These are phyloP conservation scores for Aspergillus phoenicis DNA, from an alignment of 2,329 filamentous ascomycete species.

Conservation along the genomic window DNA sequence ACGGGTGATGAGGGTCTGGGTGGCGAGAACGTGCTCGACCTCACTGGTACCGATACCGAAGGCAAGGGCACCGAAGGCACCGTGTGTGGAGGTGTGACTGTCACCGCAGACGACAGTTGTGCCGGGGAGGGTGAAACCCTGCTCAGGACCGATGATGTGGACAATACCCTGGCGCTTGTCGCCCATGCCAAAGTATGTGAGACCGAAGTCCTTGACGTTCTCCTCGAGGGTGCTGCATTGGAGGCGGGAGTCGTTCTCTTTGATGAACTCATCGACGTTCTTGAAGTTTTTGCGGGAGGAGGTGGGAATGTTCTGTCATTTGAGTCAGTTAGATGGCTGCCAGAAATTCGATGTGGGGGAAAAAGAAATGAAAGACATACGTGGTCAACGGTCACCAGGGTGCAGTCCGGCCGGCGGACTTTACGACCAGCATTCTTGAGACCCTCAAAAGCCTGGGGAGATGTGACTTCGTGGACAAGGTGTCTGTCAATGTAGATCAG, in stretches of 20 bases:
- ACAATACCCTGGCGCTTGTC: constrained; percentile 98
- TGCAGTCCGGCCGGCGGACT: constrained; percentile 94
- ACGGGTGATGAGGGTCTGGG: constrained; percentile 91
- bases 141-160: constrained; percentile 96
- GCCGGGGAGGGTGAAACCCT: constrained; percentile 95
- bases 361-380: constrained; percentile 57
- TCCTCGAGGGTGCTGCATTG: constrained; percentile 97
- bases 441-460: constrained; percentile 97
- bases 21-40: constrained; percentile 96
- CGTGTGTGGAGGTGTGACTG: constrained; percentile 97
- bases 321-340: constrained; percentile 9
- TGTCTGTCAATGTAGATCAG: constrained; percentile 95
- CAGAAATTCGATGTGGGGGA: neutral
- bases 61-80: constrained; percentile 90
- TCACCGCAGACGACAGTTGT: constrained; percentile 98
- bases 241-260: constrained; percentile 88
- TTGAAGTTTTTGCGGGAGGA: constrained; percentile 88
- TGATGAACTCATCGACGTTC: constrained; percentile 89
- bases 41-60: constrained; percentile 98
- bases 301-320: constrained; percentile 82
- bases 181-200: constrained; percentile 95
- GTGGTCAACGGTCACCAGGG: constrained; percentile 93
- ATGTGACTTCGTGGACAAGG: constrained; percentile 97
- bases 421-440: constrained; percentile 83
- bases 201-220: constrained; percentile 93